Base-by-base conservation (phyloP, 768 basidiomycete genomes). In the Amanita pallidorosea region DNA sequence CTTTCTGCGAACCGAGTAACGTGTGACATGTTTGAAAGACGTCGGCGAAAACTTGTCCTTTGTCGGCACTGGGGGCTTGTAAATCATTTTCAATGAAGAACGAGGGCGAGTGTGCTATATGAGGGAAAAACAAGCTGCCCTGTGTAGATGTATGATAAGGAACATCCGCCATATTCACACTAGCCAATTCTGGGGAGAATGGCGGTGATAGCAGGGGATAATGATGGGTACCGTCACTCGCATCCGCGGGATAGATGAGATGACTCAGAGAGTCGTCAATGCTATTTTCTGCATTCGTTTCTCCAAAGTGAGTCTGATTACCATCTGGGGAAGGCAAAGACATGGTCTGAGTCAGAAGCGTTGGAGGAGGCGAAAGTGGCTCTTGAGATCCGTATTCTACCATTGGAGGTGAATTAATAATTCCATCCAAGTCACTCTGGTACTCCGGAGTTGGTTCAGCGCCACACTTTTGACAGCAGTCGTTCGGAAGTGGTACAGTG, bases 301-400 rank as follows among this genome's bases (percentile, higher is more conserved):
- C 50, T 36, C 22, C 23, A 6, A 11, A 42, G 11, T 25, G 37
- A 6, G 55, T 56, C 34, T 45, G 20, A 45, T 65, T 63, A 12
- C 49, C 23, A 41, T 70, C 71, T 7, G 58, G 40, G 23, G 67
- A 67, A 7, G 75, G 73, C 29, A 75, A 53, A 40, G 57, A 62
- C 18, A 63, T 63, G 0, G 66, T 69, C 38, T 59, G 53, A 25
- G 63, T 67, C 18, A 70, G 69, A 49, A 71, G 60, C 17, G 71
- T 73, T 33, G 70, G 66, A 15, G 73, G 73, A 47, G 73, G 74
- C 17, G 72, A 70, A 52, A 67, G 61, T 2, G 65, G 72, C 13
- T 45, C 54, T 43, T 63, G 47, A 37, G 62, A 61, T 57, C 56
- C 56, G 52, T 65, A 62, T 27, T 61, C 62, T 59, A 67, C 61